Percentiles rank a stretch among this genome's conserved stretches.
Conservation (phyloP, 257 asterid species). For the Lavandula angustifolia region DNA sequence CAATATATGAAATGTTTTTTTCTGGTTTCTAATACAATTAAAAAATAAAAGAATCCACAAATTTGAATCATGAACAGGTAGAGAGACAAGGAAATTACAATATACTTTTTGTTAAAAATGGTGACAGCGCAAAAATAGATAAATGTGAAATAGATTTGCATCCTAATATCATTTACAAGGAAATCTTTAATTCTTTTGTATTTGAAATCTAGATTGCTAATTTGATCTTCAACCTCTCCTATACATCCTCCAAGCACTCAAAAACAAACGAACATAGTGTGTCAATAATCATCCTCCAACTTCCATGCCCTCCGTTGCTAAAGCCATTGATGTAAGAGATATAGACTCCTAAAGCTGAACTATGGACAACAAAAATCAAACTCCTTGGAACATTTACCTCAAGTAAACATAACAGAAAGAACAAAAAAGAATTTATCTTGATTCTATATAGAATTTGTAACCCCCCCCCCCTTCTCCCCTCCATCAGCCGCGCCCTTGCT, state of each 20-base stretch:
- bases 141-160: background rate
- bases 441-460: background rate
- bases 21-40: background rate
- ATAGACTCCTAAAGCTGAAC: background rate
- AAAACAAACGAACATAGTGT: background rate
- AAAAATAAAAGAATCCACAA: background rate
- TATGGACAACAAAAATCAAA: background rate
- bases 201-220: background rate
- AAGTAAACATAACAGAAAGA: background rate
- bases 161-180: background rate
- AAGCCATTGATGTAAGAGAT: background rate
- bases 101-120: background rate
- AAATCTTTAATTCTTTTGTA: background rate
- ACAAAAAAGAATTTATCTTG: background rate
- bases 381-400: background rate
- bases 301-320: background rate
- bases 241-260: background rate
- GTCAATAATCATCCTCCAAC: background rate
- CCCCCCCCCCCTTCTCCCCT: no score
- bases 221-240: background rate
- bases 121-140: background rate
- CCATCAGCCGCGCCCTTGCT: no score
- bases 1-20: background rate
- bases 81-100: no score
- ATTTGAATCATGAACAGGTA: conserved; percentile 1